Evolutionary conservation across 1,139 yeast species (phyloP).

Genomic region (Schwanniomyces etchellsii): DNA sequence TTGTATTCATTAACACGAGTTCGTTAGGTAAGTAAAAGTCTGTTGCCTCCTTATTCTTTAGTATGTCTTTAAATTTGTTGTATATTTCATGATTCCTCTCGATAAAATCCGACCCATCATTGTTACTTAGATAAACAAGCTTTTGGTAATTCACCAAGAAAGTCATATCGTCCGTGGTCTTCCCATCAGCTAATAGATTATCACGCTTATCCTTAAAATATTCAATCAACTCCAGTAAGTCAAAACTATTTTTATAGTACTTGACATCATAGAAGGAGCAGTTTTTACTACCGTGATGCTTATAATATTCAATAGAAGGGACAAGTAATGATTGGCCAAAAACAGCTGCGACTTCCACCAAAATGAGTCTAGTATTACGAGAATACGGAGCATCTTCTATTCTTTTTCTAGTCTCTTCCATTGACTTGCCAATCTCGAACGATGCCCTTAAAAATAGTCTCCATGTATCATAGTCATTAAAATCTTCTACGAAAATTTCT

Average conservation of each 20-base stretch:
- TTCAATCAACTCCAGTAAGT: slow-evolving; percentile 8
- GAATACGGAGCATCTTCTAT: slow-evolving; percentile 22
- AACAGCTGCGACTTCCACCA: slow-evolving; percentile 37
- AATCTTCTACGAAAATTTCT: slow-evolving; percentile 35
- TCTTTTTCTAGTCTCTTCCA: slow-evolving; percentile 19
- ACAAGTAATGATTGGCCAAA: slow-evolving; percentile 14
- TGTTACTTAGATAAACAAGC: slow-evolving; percentile 21
- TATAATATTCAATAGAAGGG: slow-evolving; percentile 37
- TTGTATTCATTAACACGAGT: slow-evolving; percentile 47
- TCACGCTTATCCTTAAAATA: slow-evolving; percentile 8
- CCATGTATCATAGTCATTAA: slow-evolving; percentile 64
- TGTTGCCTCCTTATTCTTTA: slow-evolving; percentile 39
- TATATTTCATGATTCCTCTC: slow-evolving; percentile 29
- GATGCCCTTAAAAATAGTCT: slow-evolving; percentile 43
- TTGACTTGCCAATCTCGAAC: slow-evolving; percentile 18
- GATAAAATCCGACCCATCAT: slow-evolving; percentile 12
- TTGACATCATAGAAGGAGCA: slow-evolving; percentile 59
- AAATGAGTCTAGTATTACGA: slow-evolving; percentile 56
- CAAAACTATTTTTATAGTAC: slow-evolving; percentile 19
- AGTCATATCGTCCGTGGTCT: slow-evolving; percentile 11
- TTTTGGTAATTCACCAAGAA: slow-evolving; percentile 48
- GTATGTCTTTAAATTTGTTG: slow-evolving; percentile 19
- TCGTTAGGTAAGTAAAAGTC: slow-evolving; percentile 69
- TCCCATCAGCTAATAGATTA: too few relatives aligned
- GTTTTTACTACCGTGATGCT: slow-evolving; percentile 41